Evolutionary conservation across 371 early-diverging fungal genomes (phyloP).

Genomic region (Homolaphlyctis polyrhiza): DNA sequence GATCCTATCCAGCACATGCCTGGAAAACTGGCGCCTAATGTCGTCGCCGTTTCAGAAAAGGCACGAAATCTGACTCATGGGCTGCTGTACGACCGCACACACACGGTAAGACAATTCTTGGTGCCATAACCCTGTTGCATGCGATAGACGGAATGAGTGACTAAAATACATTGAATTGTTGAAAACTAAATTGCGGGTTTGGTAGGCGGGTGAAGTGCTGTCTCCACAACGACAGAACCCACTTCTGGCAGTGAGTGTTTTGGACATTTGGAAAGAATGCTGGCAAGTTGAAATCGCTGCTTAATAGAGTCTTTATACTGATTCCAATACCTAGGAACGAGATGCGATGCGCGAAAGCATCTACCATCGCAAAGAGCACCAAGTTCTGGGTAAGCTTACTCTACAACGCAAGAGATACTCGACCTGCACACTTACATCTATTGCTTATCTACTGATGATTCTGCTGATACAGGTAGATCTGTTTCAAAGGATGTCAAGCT

Average conservation of each 20-base stretch:
- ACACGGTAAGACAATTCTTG: neutral
- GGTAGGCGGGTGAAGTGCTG: conserved; percentile 16
- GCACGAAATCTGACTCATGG: conserved; percentile 24
- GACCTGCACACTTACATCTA: neutral
- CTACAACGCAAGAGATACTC: neutral
- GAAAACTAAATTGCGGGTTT: too few species aligned
- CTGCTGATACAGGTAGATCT: conserved; percentile 19
- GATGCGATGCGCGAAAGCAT: conserved; percentile 18
- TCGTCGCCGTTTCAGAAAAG: conserved; percentile 17
- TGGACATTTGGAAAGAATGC: too few species aligned
- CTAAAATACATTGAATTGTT: neutral
- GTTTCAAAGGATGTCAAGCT: conserved; percentile 13
- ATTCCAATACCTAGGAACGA: conserved; percentile 12
- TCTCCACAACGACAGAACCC: conserved; percentile 13
- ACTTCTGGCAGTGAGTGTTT: conserved; percentile 4
- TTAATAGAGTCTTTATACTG: too few species aligned
- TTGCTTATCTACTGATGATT: neutral
- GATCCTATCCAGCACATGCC: conserved; percentile 20
- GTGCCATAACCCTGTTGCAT: neutral
- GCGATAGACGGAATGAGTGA: neutral
- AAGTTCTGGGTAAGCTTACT: conserved; percentile 19
- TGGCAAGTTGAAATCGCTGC: too few species aligned
- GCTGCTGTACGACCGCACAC: neutral
- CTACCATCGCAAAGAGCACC: conserved; percentile 32
- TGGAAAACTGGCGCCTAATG: conserved; percentile 19